These are phyloP conservation scores for Helotiales sp. DNA, from an alignment of 2,329 filamentous ascomycete species.

Conservation along the genomic window DNA sequence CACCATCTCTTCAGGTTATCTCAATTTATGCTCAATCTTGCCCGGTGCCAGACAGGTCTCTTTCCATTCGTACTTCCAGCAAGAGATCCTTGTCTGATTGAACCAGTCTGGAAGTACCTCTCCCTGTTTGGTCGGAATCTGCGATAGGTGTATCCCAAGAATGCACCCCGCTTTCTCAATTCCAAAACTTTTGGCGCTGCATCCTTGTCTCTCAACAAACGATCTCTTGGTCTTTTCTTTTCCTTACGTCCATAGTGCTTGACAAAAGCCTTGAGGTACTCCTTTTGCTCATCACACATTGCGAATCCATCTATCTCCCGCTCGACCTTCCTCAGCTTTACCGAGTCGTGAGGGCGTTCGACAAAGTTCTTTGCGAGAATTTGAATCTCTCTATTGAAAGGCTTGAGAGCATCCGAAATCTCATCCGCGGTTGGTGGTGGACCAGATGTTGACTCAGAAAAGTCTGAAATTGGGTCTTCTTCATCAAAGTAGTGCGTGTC, in stretches of 20 bases:
- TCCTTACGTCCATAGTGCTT: slow-evolving; percentile 56
- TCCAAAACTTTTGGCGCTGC: slow-evolving; percentile 73
- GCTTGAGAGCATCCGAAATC: slow-evolving; percentile 40
- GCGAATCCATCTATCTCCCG: slow-evolving; percentile 42
- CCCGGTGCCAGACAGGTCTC: slow-evolving; percentile 39
- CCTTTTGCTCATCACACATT: slow-evolving; percentile 42
- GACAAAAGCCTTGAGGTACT: slow-evolving; percentile 43
- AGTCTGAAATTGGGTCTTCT: slow-evolving; percentile 72
- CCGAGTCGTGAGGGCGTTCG: slow-evolving; percentile 41
- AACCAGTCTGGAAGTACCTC: slow-evolving; percentile 13
- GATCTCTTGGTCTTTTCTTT: slow-evolving; percentile 82
- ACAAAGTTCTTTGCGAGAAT: slow-evolving; percentile 41
- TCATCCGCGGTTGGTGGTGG: slow-evolving; percentile 34
- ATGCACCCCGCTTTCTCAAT: slow-evolving; percentile 80
- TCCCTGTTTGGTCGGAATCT: slow-evolving; percentile 46
- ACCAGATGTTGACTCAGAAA: slow-evolving; percentile 52
- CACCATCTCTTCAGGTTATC: neutral
- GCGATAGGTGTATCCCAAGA: slow-evolving; percentile 88
- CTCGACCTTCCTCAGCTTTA: slow-evolving; percentile 40
- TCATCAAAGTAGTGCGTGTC: slow-evolving; percentile 93
- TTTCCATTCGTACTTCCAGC: slow-evolving; percentile 25
- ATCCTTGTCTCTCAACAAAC: slow-evolving; percentile 74
- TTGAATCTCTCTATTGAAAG: slow-evolving; percentile 44
- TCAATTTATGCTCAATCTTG: slow-evolving; percentile 42
- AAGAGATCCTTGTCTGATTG: slow-evolving; percentile 16